Base-by-base conservation (phyloP, 352 stramenopile genomes). In the Pythium sukuiense region DNA sequence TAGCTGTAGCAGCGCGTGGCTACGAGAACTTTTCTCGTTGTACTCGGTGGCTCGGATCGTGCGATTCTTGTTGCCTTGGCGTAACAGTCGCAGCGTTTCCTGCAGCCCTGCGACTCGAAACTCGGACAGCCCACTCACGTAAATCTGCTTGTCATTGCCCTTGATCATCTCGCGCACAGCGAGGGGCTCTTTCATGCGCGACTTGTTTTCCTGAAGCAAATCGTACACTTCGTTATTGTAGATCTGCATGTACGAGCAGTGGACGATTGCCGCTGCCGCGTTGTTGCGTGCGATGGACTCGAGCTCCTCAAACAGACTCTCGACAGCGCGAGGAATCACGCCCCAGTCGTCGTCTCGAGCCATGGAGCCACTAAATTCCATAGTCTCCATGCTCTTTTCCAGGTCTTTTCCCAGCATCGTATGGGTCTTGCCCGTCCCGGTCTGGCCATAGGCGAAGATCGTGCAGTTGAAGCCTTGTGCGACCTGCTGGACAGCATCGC, bases 241-340 rank as follows among this genome's bases (percentile, higher is more conserved):
- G 60, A 98, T 91, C 58, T 98, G 90, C 76, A 98, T 93, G 61
- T 96, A 96, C 33, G 89, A 97, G 61, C 87, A 93, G 67, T 95
- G 85, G 7, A 98, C 86, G 1, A 91, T 70, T 13, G 63, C 63
- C 6, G 74, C 83, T 12, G 82, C 80, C 0, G 77, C 87, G 18
- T 84, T 83, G 18, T 85, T 68, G 4, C 46, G 59, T 18, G 72
- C 65, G 20, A 90, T 87, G 12, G 80, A 73, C 20, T 63, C 63
- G 45, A 93, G 70, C 55, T 93, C 87, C 18, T 89, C 71, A 62
- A 97, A 97, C 13, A 97, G 67, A 55, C 85, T 83, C 54, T 84
- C 71, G n/a, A 97, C 78, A 1, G 90, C 86, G 35, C 88, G 81
- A 32, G 90, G 89, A 54, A 97, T 97, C 29, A 97, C 64, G 27